phyloP scores from a whole-genome alignment of 2,329 filamentous ascomycete genomes.

The Ascochyta rabiei region DNA sequence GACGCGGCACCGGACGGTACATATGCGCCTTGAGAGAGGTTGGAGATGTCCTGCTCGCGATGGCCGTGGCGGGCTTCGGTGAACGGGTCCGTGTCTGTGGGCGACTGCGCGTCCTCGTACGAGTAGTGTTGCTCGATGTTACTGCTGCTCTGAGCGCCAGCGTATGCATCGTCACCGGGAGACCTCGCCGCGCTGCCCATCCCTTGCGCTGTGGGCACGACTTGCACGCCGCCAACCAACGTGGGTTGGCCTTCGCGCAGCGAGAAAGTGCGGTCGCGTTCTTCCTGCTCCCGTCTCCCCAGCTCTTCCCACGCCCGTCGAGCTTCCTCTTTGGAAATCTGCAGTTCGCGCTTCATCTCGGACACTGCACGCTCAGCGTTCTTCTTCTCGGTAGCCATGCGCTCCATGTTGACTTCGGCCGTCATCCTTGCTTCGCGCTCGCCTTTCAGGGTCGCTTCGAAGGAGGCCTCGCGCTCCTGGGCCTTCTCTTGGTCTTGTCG shows the following conservation, averaged over 20 bases:
- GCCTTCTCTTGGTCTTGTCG: conserved; percentile 83
- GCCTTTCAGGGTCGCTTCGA: conserved; percentile 75
- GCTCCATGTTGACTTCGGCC: conserved; percentile 68
- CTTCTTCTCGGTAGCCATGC: conserved; percentile 70
- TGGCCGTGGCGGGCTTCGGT: conserved; percentile 53
- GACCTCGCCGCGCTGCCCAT: conserved; percentile 49
- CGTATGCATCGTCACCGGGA: conserved; percentile 43
- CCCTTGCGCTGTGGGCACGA: conserved; percentile 87
- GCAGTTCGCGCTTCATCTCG: conserved; percentile 90
- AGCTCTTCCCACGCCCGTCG: conserved; percentile 97
- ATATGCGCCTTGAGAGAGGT: conserved; percentile 44
- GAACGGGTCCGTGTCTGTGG: conserved; percentile 68
- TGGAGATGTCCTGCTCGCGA: conserved; percentile 41
- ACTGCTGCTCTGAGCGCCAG: conserved; percentile 40
- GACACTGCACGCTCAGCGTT: conserved; percentile 77
- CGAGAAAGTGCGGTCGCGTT: conserved; percentile 84
- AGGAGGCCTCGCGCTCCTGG: conserved; percentile 79
- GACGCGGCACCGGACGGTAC: conserved; percentile 39
- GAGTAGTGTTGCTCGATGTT: conserved; percentile 54
- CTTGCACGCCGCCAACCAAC: conserved; percentile 89
- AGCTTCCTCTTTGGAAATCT: conserved; percentile 95
- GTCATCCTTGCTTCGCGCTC: conserved; percentile 75
- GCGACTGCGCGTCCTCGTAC: conserved; percentile 58
- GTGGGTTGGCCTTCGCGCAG: conserved; percentile 87
- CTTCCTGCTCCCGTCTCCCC: conserved; percentile 88